These are phyloP conservation scores for Juglanconis oblonga DNA, from an alignment of 2,329 filamentous ascomycete species.

Conservation along the genomic window DNA sequence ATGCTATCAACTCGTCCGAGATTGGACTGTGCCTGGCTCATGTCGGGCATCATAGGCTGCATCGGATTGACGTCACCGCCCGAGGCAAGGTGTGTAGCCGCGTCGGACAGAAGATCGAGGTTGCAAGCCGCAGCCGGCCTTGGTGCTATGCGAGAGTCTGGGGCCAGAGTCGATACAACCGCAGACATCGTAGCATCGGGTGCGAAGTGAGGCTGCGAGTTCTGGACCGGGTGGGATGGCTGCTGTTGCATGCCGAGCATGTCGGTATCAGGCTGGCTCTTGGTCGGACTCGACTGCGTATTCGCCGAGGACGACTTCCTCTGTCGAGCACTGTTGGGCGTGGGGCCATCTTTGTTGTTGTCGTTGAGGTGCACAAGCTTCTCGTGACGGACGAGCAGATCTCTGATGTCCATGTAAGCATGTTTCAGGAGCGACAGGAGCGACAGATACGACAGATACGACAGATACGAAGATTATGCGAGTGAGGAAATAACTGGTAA, in stretches of 20 bases:
- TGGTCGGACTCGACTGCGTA: constrained; percentile 43
- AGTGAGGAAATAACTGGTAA: constrained; percentile 11
- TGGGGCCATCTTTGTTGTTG: constrained; percentile 49
- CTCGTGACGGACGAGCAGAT: constrained; percentile 61
- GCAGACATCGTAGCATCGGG: constrained; percentile 37
- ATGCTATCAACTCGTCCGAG: constrained; percentile 45
- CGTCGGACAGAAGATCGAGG: constrained; percentile 57
- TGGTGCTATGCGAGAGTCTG: constrained; percentile 44
- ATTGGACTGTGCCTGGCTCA: constrained; percentile 37
- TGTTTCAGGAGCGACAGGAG: constrained; percentile 29
- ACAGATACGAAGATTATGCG: constrained; percentile 10
- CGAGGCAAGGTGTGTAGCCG: constrained; percentile 50
- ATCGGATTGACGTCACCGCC: constrained; percentile 54
- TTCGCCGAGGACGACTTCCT: constrained; percentile 51
- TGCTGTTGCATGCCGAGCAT: constrained; percentile 42
- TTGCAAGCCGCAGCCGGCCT: constrained; percentile 50
- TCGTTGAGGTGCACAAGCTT: constrained; percentile 64
- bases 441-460: background rate
- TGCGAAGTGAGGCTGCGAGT: constrained; percentile 34
- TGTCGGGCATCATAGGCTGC: constrained; percentile 47
- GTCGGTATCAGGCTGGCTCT: constrained; percentile 45
- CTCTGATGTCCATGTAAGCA: constrained; percentile 63
- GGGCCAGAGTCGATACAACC: constrained; percentile 37
- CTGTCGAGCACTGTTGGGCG: constrained; percentile 25
- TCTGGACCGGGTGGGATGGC: background rate